Evolutionary conservation across 2,329 filamentous ascomycete genomes (phyloP).

Genomic region (Cordyceps militaris): DNA sequence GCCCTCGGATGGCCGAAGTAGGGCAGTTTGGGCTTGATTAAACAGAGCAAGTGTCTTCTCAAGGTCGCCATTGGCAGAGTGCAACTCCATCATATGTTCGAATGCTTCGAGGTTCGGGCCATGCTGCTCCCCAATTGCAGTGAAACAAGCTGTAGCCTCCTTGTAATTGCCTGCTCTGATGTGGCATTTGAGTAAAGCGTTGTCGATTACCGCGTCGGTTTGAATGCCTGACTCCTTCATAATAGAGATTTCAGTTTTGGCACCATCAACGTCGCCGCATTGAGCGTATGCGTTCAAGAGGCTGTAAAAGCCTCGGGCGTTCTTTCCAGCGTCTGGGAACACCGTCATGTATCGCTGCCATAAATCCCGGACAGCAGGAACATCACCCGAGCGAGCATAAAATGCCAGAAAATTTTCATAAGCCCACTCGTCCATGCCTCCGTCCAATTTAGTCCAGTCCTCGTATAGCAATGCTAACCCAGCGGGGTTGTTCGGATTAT

Average conservation of each 20-base stretch:
- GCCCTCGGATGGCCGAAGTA: slow-evolving; percentile 43
- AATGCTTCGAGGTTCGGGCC: slow-evolving; percentile 59
- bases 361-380: slow-evolving; percentile 36
- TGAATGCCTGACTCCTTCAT: slow-evolving; percentile 49
- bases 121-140: slow-evolving; percentile 44
- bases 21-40: slow-evolving; percentile 48
- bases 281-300: slow-evolving; percentile 67
- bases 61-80: slow-evolving; percentile 63
- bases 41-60: slow-evolving; percentile 61
- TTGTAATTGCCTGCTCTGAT: slow-evolving; percentile 58
- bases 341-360: slow-evolving; percentile 36
- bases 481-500: slow-evolving; percentile 29
- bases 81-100: slow-evolving; percentile 64
- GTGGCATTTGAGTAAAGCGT: slow-evolving; percentile 68
- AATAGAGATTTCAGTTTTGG: slow-evolving; percentile 54
- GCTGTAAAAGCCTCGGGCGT: slow-evolving; percentile 40
- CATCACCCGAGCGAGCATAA: slow-evolving; percentile 41
- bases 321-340: slow-evolving; percentile 28
- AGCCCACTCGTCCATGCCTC: slow-evolving; percentile 34
- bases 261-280: slow-evolving; percentile 54
- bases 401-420: slow-evolving; percentile 44
- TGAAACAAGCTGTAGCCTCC: slow-evolving; percentile 58
- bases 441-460: slow-evolving; percentile 41
- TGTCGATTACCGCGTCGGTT: slow-evolving; percentile 61
- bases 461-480: slow-evolving; percentile 40